These are phyloP conservation scores for Musa balbisiana DNA, from an alignment of 202 grass and related monocot species.

Conservation along the genomic window DNA sequence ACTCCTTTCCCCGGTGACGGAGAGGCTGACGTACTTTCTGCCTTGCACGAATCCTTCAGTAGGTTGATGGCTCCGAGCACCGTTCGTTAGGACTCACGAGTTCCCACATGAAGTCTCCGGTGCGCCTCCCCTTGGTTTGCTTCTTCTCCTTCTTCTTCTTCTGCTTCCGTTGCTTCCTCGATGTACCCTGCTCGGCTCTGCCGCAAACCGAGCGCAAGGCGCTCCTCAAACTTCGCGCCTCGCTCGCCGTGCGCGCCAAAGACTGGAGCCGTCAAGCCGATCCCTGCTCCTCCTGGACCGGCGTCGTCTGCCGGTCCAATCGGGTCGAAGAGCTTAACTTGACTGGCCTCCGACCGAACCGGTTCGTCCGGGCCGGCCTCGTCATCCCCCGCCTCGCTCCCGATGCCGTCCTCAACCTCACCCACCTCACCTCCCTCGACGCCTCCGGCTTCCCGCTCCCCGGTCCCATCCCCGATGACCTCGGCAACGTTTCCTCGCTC, in stretches of 20 bases:
- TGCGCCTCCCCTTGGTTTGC: neutral
- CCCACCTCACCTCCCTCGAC: neutral
- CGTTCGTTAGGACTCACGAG: too few relatives aligned
- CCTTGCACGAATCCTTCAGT: too few relatives aligned
- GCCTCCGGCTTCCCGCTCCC: constrained; percentile 1
- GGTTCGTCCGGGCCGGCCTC: accelerated
- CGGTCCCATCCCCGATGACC: neutral
- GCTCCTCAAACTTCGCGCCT: neutral
- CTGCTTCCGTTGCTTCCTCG: neutral
- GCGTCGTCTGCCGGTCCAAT: neutral
- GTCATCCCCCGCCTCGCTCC: neutral
- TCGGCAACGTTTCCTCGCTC: neutral
- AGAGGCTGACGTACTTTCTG: too few relatives aligned
- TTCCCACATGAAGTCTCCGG: neutral
- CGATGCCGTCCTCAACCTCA: neutral
- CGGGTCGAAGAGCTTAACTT: neutral
- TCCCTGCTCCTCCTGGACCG: neutral
- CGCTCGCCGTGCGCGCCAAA: neutral
- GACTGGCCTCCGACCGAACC: neutral
- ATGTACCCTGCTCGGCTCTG: neutral
- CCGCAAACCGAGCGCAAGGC: neutral
- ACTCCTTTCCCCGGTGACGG: too few relatives aligned
- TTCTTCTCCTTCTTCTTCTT: neutral
- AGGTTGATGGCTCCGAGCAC: too few relatives aligned
- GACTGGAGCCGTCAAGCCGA: neutral